phyloP scores from a whole-genome alignment of 2,329 filamentous ascomycete species.

The Nemania sp. region DNA sequence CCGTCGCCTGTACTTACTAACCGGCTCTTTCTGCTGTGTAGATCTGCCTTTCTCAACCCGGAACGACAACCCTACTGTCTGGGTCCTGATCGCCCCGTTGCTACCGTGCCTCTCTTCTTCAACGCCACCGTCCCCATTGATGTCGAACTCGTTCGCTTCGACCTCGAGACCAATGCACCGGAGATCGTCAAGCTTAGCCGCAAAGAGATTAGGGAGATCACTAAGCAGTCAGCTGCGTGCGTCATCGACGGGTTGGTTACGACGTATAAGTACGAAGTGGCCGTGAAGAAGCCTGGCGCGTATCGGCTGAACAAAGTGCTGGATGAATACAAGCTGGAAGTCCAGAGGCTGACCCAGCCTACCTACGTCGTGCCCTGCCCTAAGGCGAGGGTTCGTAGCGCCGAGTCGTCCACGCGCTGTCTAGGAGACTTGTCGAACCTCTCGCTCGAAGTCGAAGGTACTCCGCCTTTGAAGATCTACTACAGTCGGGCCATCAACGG shows the following conservation, averaged over 20 bases:
- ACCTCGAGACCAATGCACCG: constrained; percentile 77
- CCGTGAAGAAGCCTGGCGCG: constrained; percentile 82
- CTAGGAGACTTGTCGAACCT: constrained; percentile 86
- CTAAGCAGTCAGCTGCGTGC: constrained; percentile 68
- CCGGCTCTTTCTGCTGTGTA: constrained; percentile 40
- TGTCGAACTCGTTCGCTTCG: constrained; percentile 85
- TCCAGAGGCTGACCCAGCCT: constrained; percentile 74
- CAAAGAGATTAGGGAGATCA: constrained; percentile 74
- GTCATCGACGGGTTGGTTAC: constrained; percentile 62
- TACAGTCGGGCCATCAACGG: constrained; percentile 89
- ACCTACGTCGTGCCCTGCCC: constrained; percentile 87
- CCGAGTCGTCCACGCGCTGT: constrained; percentile 70
- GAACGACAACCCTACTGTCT: constrained; percentile 81
- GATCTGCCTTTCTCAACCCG: constrained; percentile 85
- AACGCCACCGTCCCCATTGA: constrained; percentile 89
- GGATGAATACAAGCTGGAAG: constrained; percentile 92
- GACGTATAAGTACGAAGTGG: constrained; percentile 70
- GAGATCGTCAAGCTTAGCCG: constrained; percentile 77
- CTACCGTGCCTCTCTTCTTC: constrained; percentile 81
- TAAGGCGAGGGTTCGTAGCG: constrained; percentile 70
- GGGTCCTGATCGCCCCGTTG: constrained; percentile 61
- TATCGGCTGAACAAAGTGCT: constrained; percentile 85
- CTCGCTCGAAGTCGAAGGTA: constrained; percentile 80
- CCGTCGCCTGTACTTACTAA: constrained; percentile 39
- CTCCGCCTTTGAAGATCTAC: constrained; percentile 86